Evolutionary conservation across 2,329 filamentous ascomycete species (phyloP).

Genomic region (Alternaria triticimaculans): DNA sequence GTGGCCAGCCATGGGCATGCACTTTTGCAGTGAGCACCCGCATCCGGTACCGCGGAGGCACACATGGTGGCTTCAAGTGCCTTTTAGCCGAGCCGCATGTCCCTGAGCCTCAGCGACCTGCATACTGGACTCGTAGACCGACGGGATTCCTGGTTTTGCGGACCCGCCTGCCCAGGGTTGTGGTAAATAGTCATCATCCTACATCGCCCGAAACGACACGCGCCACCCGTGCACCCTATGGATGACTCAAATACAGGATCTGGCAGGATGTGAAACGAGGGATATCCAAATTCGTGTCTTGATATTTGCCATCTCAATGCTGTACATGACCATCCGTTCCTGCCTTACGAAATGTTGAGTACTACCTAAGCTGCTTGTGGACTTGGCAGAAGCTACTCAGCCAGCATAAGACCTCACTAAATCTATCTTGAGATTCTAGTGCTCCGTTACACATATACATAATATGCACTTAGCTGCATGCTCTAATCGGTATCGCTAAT

Average conservation of each 20-base stretch:
- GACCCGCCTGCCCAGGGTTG: neutral
- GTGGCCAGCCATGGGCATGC: slow-evolving; percentile 1
- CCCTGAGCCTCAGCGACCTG: slow-evolving; percentile 11
- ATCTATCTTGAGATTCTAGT: neutral
- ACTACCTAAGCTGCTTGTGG: neutral
- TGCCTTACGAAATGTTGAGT: neutral
- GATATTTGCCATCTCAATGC: neutral
- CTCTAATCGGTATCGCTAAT: neutral
- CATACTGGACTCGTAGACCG: slow-evolving; percentile 3
- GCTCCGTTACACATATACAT: neutral
- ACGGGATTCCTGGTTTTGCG: neutral
- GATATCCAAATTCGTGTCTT: neutral
- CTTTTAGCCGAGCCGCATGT: slow-evolving; percentile 15
- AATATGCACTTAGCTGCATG: neutral
- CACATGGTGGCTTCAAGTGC: slow-evolving; percentile 10
- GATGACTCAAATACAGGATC: neutral
- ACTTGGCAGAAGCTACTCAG: neutral
- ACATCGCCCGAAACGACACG: slow-evolving; percentile 1
- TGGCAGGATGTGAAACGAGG: neutral
- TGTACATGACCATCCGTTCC: no score
- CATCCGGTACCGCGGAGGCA: slow-evolving; percentile 6
- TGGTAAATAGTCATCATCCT: neutral
- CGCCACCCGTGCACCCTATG: neutral
- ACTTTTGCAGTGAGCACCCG: slow-evolving; percentile 3
- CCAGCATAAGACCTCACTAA: neutral